Evolutionary conservation across 768 basidiomycete species (phyloP), one percentile per base, ranked within the genome.

Genomic region (Lyophyllum shimeji): DNA sequence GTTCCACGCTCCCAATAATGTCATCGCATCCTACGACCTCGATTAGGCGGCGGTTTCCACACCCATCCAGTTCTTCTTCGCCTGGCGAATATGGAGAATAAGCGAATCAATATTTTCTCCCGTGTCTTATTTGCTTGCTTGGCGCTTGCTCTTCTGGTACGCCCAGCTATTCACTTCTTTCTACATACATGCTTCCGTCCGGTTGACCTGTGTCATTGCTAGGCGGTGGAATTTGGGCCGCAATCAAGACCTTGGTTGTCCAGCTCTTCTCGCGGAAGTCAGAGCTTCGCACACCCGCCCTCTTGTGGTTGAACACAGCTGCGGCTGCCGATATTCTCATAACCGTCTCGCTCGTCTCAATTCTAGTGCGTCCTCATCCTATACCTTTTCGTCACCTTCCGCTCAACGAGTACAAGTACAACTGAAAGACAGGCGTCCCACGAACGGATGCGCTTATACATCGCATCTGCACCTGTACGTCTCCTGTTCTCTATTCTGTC

Each of bases 281-380:
- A 7, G 51, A 65, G 37, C 60, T 71, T 2, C 69, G 71, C 51
- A 55, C 53, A 27, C 65, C 73, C 0, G 70, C 70, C 1, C 61
- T 74, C 24, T 53, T 65, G 1, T 83, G 82, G 81, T 71, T 83
- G 20, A 59, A 71, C 7, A 64, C 74, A 0, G 72, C 79, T n/a
- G 74, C 74, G 4, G 63, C 74, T 7, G 73, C 75, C 12, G 82
- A 83, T 63, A 58, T 76, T 8, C 56, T 79, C 7, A 83, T 83
- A 48, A 77, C 82, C 1, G 48, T 64, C 9, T 59, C 71, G 3
- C 67, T 83, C 9, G 73, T 74, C 12, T 57, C 67, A 39, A 73
- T 69, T 29, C 60, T 83, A 65, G 81, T 79, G 53, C 20, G 75
- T 18, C 7, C 46, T 24, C 34, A 46, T 27, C 44, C 25, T 17